A percentile compares a stretch with the other conserved stretches of the same genome.
Conservation (phyloP, 2,329 filamentous ascomycete species). For the Zasmidium angulare region DNA sequence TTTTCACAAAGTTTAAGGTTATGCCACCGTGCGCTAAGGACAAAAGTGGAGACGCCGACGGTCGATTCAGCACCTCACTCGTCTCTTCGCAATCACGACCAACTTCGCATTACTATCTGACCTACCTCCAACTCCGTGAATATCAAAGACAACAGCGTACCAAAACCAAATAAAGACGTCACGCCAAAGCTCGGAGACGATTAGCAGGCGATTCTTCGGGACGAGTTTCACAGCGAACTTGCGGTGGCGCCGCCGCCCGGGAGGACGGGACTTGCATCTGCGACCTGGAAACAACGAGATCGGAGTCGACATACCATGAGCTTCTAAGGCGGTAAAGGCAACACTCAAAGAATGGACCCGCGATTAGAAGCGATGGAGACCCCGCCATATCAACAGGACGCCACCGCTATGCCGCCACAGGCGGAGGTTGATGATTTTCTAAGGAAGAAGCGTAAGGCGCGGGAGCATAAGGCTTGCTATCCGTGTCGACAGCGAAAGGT, state of each 20-base stretch:
- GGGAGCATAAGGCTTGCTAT: slow-evolving; percentile 55
- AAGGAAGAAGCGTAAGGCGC: slow-evolving; percentile 50
- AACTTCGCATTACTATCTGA: background rate
- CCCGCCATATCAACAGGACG: slow-evolving; percentile 11
- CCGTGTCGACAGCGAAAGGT: slow-evolving; percentile 48
- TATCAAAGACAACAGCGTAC: background rate
- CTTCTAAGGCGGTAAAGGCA: background rate
- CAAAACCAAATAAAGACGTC: background rate
- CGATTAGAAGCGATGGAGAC: slow-evolving; percentile 20
- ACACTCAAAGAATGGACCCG: slow-evolving; percentile 25
- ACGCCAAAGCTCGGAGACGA: background rate
- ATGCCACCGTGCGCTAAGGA: background rate
- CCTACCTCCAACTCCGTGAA: background rate
- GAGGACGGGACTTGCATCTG: background rate
- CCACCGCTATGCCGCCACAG: slow-evolving; percentile 33
- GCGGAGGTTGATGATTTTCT: slow-evolving; percentile 52
- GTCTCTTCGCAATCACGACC: background rate
- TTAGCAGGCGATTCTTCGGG: background rate
- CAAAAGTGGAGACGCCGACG: background rate
- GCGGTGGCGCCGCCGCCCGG: background rate
- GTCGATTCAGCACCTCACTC: background rate
- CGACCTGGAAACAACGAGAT: too few relatives aligned
- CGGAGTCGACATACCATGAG: background rate
- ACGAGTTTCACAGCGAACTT: background rate
- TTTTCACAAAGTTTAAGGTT: too few relatives aligned